phyloP scores from a whole-genome alignment of 768 basidiomycete species.

The Rhizopogon vesiculosus region DNA sequence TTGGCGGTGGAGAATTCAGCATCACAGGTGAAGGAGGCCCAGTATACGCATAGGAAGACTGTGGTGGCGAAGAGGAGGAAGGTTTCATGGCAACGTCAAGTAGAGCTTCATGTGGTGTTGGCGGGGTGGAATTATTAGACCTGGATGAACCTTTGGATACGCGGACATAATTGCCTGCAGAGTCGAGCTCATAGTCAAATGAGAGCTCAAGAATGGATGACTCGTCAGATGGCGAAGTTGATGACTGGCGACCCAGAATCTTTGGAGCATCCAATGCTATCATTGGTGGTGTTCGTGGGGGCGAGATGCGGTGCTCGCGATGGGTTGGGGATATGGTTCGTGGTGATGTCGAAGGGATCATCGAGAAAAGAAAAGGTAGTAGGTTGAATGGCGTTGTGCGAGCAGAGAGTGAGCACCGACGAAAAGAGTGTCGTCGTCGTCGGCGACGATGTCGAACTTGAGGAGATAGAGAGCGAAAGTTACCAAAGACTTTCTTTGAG shows the following conservation, averaged over 20 bases:
- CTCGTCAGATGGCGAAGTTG: conserved; percentile 38
- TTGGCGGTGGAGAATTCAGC: conserved; percentile 33
- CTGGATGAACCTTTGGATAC: conserved; percentile 39
- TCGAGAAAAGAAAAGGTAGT: conserved; percentile 4
- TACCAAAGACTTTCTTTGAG: conserved; percentile 19
- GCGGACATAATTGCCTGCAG: conserved; percentile 41
- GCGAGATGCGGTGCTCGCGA: conserved; percentile 26
- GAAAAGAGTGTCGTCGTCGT: conserved; percentile 14
- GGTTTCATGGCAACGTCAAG: conserved; percentile 19
- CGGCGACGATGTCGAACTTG: conserved; percentile 8
- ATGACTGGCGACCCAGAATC: conserved; percentile 23
- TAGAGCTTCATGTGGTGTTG: conserved; percentile 34
- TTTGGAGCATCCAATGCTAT: conserved; percentile 26
- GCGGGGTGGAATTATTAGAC: conserved; percentile 33
- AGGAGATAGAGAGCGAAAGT: conserved; percentile 6
- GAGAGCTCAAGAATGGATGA: conserved; percentile 44
- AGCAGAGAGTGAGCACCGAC: conserved; percentile 1
- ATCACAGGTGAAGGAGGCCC: conserved; percentile 31
- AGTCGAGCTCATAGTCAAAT: conserved; percentile 42
- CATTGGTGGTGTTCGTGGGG: conserved; percentile 25
- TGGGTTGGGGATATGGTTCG: conserved; percentile 23
- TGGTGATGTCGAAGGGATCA: conserved; percentile 17
- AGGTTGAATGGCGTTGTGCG: neutral
- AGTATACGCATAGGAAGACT: conserved; percentile 13
- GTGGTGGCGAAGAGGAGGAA: conserved; percentile 22